A percentile compares a stretch with the other conserved stretches of the same genome.
phyloP scores from a whole-genome alignment of 176 grass and related monocot species.

The Hyparrhenia diplandra region DNA sequence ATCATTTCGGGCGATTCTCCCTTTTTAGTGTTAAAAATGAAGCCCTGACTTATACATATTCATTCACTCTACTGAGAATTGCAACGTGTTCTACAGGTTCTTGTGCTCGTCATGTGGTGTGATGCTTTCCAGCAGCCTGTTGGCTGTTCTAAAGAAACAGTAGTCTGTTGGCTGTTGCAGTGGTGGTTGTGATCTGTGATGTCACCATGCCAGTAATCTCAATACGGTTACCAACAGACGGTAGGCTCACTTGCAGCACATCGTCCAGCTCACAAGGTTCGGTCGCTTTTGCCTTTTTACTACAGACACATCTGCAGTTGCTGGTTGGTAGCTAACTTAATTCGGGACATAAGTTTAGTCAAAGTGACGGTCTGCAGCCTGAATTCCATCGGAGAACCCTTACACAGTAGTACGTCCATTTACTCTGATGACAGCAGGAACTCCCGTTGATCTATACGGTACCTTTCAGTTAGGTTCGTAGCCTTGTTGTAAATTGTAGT shows the following conservation, averaged over 20 bases:
- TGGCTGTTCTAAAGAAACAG: no score
- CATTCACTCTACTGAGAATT: no score
- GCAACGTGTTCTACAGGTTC: no score
- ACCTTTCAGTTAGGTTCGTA: no score
- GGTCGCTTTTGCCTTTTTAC: constrained; percentile 5
- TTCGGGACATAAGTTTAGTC: not conserved
- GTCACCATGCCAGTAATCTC: not conserved
- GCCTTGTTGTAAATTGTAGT: no score
- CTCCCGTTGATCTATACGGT: no score
- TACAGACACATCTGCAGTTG: not conserved
- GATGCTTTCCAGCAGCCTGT: not conserved
- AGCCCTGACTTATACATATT: no score
- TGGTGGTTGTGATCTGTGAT: not conserved
- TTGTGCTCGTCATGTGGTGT: not conserved
- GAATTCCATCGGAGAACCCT: not conserved
- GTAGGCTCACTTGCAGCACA: not conserved
- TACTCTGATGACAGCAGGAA: no score
- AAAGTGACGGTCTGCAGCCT: not conserved
- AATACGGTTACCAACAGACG: not conserved
- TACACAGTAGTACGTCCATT: not conserved
- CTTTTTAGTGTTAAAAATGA: no score
- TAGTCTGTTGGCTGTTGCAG: no score
- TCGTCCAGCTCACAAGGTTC: not conserved
- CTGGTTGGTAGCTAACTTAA: not conserved
- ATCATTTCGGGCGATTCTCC: no score